These are phyloP conservation scores for Penicillium canescens DNA, from an alignment of 495 filamentous ascomycete species.

Conservation along the genomic window DNA sequence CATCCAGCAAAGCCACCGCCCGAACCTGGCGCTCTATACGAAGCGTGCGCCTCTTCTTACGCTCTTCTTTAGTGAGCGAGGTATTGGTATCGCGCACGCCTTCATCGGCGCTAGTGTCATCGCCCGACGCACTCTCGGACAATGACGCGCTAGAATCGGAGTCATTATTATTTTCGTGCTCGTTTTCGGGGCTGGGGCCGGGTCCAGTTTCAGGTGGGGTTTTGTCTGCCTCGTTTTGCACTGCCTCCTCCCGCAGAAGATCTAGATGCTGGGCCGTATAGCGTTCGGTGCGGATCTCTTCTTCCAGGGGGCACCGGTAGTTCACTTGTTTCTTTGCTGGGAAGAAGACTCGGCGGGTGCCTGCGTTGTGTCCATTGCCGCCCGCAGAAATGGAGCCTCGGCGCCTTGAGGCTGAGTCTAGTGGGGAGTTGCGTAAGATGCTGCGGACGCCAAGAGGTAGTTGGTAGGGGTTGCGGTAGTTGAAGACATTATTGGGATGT, in stretches of 20 bases:
- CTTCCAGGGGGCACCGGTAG: constrained; percentile 53
- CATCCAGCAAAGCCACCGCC: constrained; percentile 42
- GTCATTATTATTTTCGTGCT: constrained; percentile 35
- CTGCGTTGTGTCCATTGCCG: constrained; percentile 30
- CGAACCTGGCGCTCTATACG: constrained; percentile 43
- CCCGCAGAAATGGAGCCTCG: constrained; percentile 42
- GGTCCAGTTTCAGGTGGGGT: constrained; percentile 5
- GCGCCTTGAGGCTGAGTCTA: constrained; percentile 37
- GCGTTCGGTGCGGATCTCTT: constrained; percentile 53
- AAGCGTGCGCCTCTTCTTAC: constrained; percentile 41
- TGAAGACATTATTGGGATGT: constrained; percentile 24
- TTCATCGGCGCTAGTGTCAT: constrained; percentile 33
- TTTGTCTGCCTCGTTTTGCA: constrained; percentile 11
- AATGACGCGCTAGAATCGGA: constrained; percentile 34
- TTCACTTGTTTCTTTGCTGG: constrained; percentile 58
- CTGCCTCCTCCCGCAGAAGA: constrained; percentile 15
- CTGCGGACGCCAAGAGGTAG: constrained; percentile 65
- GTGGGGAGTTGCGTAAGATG: constrained; percentile 76
- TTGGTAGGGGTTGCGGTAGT: constrained; percentile 56
- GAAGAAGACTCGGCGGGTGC: constrained; percentile 50
- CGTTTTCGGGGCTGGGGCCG: constrained; percentile 35
- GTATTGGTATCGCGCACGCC: constrained; percentile 1
- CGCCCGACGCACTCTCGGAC: constrained; percentile 44
- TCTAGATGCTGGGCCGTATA: constrained; percentile 52
- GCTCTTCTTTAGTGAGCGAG: constrained; percentile 20